Conservation (phyloP, 2,329 filamentous ascomycete genomes). For the Xylaria sp. region DNA sequence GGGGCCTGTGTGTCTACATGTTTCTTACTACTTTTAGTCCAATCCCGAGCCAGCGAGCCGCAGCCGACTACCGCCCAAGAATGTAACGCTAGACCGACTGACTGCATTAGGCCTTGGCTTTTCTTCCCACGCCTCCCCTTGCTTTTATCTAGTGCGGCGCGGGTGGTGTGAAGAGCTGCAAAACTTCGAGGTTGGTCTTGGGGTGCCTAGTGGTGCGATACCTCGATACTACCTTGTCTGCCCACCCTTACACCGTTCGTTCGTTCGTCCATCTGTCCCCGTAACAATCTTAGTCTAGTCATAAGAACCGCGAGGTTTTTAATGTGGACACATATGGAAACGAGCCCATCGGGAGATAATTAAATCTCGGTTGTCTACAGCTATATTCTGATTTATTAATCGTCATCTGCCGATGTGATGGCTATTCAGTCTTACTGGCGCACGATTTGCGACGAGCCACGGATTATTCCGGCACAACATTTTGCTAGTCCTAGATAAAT, state of each 20-base stretch:
- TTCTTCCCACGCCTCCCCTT: conserved; percentile 11
- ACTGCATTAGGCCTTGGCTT: conserved; percentile 25
- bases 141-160: neutral
- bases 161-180: conserved; percentile 11
- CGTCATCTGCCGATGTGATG: neutral
- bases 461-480: conserved; percentile 7
- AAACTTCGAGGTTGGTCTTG: conserved; percentile 18
- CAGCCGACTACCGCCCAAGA: conserved; percentile 29
- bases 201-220: conserved; percentile 23
- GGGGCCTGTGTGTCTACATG: conserved; percentile 39
- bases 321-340: conserved; percentile 6
- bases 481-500: neutral
- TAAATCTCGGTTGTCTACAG: conserved; percentile 9
- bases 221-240: conserved; percentile 22
- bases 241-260: conserved; percentile 16
- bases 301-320: conserved; percentile 9
- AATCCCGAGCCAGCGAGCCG: conserved; percentile 32
- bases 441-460: conserved; percentile 20
- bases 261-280: neutral
- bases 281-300: conserved; percentile 17
- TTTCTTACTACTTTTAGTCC: conserved; percentile 32
- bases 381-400: neutral
- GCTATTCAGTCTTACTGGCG: neutral
- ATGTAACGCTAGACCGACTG: conserved; percentile 36
- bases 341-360: neutral